Evolutionary conservation across 257 asterid genomes (phyloP).

Genomic region (Solanum boliviense): DNA sequence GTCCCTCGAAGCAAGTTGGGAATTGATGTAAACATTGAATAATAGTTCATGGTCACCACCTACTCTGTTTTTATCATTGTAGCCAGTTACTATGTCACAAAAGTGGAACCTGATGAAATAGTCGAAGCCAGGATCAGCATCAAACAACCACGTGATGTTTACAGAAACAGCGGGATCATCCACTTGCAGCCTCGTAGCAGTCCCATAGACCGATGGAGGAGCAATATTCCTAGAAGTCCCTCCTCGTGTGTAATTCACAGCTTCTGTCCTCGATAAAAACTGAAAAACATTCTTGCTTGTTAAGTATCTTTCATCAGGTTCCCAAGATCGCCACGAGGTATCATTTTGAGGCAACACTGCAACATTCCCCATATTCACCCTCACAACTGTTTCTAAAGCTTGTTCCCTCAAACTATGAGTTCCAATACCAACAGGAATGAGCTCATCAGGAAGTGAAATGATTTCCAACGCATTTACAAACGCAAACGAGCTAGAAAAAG

Average conservation of each 20-base stretch:
- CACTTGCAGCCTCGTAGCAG: conserved; percentile 12
- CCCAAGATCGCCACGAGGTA: conserved; percentile 27
- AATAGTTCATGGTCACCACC: background rate
- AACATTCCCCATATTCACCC: conserved; percentile 32
- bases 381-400: conserved; percentile 21
- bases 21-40: conserved; percentile 19
- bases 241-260: conserved; percentile 18
- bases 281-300: background rate
- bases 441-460: conserved; percentile 23
- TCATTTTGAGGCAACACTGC: conserved; percentile 21
- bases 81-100: conserved; percentile 12
- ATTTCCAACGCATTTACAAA: conserved; percentile 29
- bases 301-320: conserved; percentile 10
- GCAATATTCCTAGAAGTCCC: conserved; percentile 10
- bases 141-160: conserved; percentile 25
- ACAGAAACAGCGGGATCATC: background rate
- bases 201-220: conserved; percentile 21
- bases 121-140: conserved; percentile 24
- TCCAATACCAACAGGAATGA: conserved; percentile 16
- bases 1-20: conserved; percentile 8
- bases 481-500: conserved; percentile 19
- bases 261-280: background rate
- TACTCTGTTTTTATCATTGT: background rate
- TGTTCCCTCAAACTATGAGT: conserved; percentile 5
- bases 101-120: conserved; percentile 31